Conservation (phyloP, 129 eudicot species). For the Tanacetum coccineum region DNA sequence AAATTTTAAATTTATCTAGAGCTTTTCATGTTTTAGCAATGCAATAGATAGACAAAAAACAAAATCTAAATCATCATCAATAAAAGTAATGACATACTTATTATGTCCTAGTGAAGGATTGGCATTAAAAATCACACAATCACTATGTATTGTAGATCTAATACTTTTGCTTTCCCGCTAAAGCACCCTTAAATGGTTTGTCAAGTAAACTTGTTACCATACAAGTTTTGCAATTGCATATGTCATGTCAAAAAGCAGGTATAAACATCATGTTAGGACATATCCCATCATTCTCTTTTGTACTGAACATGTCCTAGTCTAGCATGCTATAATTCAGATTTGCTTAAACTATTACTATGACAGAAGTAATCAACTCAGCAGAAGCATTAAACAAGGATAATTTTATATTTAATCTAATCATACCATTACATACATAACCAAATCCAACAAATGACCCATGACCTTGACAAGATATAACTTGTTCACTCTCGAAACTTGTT, state of each 20-base stretch:
- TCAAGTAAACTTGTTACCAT: slow-evolving; percentile 1
- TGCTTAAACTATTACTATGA: too few relatives aligned
- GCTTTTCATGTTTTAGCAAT: not conserved
- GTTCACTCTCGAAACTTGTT: not conserved
- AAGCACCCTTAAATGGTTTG: not conserved
- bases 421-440: not conserved
- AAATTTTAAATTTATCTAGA: not conserved
- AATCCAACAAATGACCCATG: not conserved
- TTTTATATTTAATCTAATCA: too few relatives aligned
- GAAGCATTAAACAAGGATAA: not conserved
- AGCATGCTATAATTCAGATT: not conserved
- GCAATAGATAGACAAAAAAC: not conserved
- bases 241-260: not conserved
- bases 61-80: not conserved
- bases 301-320: not conserved
- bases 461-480: too few relatives aligned
- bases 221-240: not conserved
- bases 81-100: not conserved
- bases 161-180: not conserved
- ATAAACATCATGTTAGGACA: not conserved
- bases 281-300: not conserved
- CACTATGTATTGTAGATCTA: not conserved
- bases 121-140: not conserved
- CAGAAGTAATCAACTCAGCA: not conserved
- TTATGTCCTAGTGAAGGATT: not conserved